phyloP scores from a whole-genome alignment of 2,329 filamentous ascomycete genomes.

The Aspergillus texensis region DNA sequence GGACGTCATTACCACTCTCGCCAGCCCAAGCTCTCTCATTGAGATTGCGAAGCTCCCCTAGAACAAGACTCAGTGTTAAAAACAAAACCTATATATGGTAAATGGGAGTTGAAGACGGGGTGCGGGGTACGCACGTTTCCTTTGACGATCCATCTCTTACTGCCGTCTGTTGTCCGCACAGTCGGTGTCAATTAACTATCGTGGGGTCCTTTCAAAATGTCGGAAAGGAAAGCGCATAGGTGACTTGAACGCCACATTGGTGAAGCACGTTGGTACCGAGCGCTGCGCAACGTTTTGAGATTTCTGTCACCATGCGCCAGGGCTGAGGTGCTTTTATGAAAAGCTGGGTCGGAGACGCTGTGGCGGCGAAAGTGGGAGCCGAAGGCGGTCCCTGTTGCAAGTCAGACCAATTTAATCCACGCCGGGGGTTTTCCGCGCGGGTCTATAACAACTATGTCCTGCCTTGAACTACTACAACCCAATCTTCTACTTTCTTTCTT shows the following conservation, averaged over 20 bases:
- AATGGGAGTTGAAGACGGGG: background rate
- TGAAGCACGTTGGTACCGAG: slow-evolving; percentile 11
- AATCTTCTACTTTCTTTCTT: background rate
- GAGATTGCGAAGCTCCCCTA: slow-evolving; percentile 86
- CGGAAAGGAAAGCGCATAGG: slow-evolving; percentile 38
- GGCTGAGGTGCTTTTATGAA: slow-evolving; percentile 9
- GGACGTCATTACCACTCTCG: slow-evolving; percentile 67
- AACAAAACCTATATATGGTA: background rate
- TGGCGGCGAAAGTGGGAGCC: slow-evolving; percentile 20
- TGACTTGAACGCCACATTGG: slow-evolving; percentile 45
- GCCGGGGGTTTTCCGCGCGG: background rate
- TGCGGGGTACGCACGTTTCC: slow-evolving; percentile 47
- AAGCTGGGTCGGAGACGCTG: slow-evolving; percentile 13
- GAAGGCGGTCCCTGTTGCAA: slow-evolving; percentile 15
- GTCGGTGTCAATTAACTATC: slow-evolving; percentile 31
- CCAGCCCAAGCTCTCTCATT: slow-evolving; percentile 89
- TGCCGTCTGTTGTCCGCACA: slow-evolving; percentile 19
- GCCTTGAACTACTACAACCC: background rate
- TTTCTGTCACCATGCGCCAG: slow-evolving; percentile 6
- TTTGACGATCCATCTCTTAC: slow-evolving; percentile 51
- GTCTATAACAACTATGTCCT: background rate
- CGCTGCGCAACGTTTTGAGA: slow-evolving; percentile 19
- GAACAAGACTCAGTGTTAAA: slow-evolving; percentile 8
- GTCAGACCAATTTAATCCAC: background rate
- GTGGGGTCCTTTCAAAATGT: slow-evolving; percentile 39